phyloP scores from a whole-genome alignment of 1,284 basidiomycete genomes.

The Limonomyces culmigenus region DNA sequence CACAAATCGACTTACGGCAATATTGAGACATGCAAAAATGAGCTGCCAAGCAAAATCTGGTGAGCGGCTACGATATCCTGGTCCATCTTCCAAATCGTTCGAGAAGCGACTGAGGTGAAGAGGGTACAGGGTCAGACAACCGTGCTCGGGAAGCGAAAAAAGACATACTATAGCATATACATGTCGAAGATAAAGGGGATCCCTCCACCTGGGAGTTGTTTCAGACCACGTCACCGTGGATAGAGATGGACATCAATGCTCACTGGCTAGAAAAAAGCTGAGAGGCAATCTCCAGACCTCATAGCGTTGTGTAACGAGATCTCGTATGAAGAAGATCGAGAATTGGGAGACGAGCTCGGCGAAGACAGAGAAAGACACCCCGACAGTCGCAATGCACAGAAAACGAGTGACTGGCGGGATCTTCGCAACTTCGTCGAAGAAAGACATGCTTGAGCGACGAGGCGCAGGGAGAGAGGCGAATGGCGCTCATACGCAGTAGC shows the following conservation, averaged over 20 bases:
- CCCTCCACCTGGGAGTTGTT: slow-evolving; percentile 15
- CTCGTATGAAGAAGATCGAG: slow-evolving; percentile 37
- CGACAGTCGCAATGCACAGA: slow-evolving; percentile 42
- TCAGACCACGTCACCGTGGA: not conserved
- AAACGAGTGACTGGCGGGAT: slow-evolving; percentile 78
- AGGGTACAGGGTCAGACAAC: not conserved
- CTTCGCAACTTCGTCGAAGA: slow-evolving; percentile 47
- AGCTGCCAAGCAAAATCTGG: slow-evolving; percentile 65
- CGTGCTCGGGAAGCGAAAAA: not conserved
- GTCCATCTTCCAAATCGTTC: slow-evolving; percentile 44
- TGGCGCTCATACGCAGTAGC: too few relatives aligned
- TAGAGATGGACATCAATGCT: slow-evolving; percentile 11
- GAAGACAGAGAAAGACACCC: slow-evolving; percentile 44
- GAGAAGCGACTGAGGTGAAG: slow-evolving; percentile 35
- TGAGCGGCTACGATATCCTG: slow-evolving; percentile 39
- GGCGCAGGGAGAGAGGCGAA: too few relatives aligned
- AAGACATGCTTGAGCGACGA: too few relatives aligned
- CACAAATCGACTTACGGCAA: slow-evolving; percentile 32
- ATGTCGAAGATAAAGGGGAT: slow-evolving; percentile 59
- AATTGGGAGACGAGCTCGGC: slow-evolving; percentile 38
- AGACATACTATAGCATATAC: slow-evolving; percentile 60
- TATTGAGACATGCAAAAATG: slow-evolving; percentile 32
- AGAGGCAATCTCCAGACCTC: slow-evolving; percentile 69
- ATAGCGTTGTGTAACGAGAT: slow-evolving; percentile 25
- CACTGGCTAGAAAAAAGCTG: slow-evolving; percentile 65